Evolutionary conservation across 2,329 filamentous ascomycete genomes (phyloP), one percentile per base, ranked within the genome.

Genomic region (Aspergillus novofumigatus): DNA sequence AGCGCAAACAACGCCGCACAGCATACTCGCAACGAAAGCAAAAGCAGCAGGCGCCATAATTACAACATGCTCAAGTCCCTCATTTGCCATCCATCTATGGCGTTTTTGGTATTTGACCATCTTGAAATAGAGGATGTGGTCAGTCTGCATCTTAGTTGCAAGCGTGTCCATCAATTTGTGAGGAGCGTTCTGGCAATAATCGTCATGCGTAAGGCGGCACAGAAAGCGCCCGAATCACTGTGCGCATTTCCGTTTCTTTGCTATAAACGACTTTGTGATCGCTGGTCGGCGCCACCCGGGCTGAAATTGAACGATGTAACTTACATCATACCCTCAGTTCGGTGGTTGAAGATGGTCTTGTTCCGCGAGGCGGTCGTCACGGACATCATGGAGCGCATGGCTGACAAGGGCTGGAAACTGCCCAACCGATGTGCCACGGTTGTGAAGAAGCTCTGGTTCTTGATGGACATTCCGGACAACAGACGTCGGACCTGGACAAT

Each of bases 361-460:
- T 81, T 78, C 57, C 80, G 87, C 10, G 77, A 88, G 61, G 75
- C 77, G 42, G 79, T 79, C 38, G 79, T 83, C 58, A 75, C 80
- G 26, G 83, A 89, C 62, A 89, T 91, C 61, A 69, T 89, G n/a
- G 80, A 81, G 14, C 75, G 80, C 11, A 77, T 92, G 62, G 82
- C 82, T 0, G 75, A 81, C 14, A 74, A 80, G 47, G 86, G 86
- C 1, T 81, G 86, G 56, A 79, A 81, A 9, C 73, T 85, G 53
- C 86, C 87, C 0, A 51, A 60, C 1, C 69, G 71, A 26, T 82
- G 81, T 61, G 68, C 75, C 51, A 52, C 65, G 10, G 78, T 80
- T 1, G 73, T 89, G 49, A 79, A 84, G 65, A 89, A 89, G 67
- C 76, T 91, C 20, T 94, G 91, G 91, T 80, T 89, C 52, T 67